Evolutionary conservation across 2,329 filamentous ascomycete species (phyloP), one percentile per base, ranked within the genome.

Genomic region (Zalaria obscura): DNA sequence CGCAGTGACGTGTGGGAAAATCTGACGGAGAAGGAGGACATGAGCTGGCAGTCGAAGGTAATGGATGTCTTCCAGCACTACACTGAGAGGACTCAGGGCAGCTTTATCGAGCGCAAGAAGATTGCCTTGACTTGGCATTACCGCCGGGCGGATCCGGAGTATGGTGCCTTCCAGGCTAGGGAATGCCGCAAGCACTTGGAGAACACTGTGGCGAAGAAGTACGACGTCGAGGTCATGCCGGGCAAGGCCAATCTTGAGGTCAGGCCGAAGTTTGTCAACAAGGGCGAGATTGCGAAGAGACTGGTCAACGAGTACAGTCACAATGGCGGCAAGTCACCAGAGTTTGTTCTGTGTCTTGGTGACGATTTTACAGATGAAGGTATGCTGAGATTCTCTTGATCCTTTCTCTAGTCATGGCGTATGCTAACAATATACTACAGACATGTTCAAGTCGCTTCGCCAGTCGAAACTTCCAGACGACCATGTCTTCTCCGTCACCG

Each of bases 351-450:
- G 40, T 98, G 91, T 61, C 67, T 88, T 46, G 91, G 91, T 35
- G 91, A 98, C 60, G 91, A 98, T 56, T 93, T 91, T 52, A 98
- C 91, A 4, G 91, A 98, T 57, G 91, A 98, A 72, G 89, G 93
- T 80, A 79, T 50, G 63, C 49, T 25, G 27, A n/a, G 29, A n/a
- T 7, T 32, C 29, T 32, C 29, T n/a, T n/a, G 18, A 18, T 18
- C 18, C 18, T 18, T 18, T 18, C 18, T 18, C 18, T 18, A 18
- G 18, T 18, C 18, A 18, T 18, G 18, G 3, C 7, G 18, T 27
- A 25, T 36, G 38, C 41, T 43, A 39, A 43, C 32, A 29, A 31
- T 18, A 27, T 35, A 27, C 27, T 7, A 36, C 48, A 80, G 76
- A 81, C 56, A 81, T 81, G 77, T 96, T 96, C 75, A 83, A 85